A percentile compares a stretch with the other conserved stretches of the same genome.
phyloP scores from a whole-genome alignment of 129 eudicot species.

The Arctium minus region DNA sequence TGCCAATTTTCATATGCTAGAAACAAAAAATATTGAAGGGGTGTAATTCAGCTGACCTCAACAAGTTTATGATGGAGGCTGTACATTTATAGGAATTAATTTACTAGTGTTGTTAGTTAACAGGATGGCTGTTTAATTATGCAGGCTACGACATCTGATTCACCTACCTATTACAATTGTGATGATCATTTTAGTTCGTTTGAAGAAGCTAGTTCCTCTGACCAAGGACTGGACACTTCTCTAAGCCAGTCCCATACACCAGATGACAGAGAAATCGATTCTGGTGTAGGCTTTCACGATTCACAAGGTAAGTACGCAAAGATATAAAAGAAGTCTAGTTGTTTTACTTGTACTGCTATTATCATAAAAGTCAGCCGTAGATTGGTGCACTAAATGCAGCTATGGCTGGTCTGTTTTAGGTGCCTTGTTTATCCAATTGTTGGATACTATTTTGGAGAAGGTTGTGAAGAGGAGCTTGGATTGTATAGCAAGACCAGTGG shows the following conservation, averaged over 20 bases:
- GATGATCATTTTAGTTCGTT: conserved; percentile 49
- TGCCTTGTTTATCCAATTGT: conserved; percentile 32
- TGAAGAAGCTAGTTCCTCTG: conserved; percentile 17
- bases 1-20: neutral
- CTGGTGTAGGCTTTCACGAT: conserved; percentile 24
- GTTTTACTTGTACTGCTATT: neutral
- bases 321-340: neutral
- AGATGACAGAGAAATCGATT: conserved; percentile 2
- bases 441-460: conserved; percentile 48
- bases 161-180: conserved; percentile 54
- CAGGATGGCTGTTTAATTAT: neutral
- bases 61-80: neutral
- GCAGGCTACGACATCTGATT: conserved; percentile 61
- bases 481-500: conserved; percentile 43
- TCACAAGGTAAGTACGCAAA: conserved; percentile 44
- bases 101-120: neutral
- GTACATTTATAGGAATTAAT: neutral
- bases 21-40: neutral
- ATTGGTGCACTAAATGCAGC: neutral
- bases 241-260: conserved; percentile 16
- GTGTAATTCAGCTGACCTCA: neutral
- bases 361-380: neutral
- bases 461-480: conserved; percentile 48
- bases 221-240: conserved; percentile 21
- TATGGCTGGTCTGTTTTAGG: conserved; percentile 28